phyloP scores from a whole-genome alignment of 345 rosid genomes.

The Xanthoceras sorbifolium region DNA sequence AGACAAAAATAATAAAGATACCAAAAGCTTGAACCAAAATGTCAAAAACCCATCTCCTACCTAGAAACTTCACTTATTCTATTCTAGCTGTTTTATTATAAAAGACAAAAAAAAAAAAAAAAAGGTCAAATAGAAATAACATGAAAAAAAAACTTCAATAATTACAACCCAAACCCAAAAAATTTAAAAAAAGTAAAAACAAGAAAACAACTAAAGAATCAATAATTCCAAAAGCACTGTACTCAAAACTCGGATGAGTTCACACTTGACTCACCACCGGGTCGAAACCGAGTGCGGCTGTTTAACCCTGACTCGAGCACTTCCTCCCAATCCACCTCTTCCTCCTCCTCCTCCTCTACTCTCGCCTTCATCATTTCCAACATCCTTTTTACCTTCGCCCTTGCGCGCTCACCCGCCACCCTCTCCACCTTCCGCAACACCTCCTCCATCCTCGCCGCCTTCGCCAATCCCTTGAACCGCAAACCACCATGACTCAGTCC shows the following conservation, averaged over 20 bases:
- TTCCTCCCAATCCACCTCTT: constrained; percentile 80
- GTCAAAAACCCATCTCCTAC: constrained; percentile 1
- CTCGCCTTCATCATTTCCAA: constrained; percentile 49
- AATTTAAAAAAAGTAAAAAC: too few species aligned
- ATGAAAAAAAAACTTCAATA: neutral
- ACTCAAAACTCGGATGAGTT: constrained; percentile 57
- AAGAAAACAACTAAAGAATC: neutral
- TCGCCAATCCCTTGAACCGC: constrained; percentile 74
- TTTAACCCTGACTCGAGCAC: constrained; percentile 56
- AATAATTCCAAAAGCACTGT: neutral
- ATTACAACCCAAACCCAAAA: constrained; percentile 8
- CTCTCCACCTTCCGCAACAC: constrained; percentile 54
- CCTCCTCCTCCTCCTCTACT: constrained; percentile 40
- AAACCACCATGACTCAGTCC: constrained; percentile 61
- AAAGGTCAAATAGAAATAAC: neutral
- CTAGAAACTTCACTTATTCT: constrained; percentile 6
- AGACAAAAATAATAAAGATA: neutral
- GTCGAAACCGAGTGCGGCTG: constrained; percentile 30
- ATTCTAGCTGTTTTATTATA: neutral
- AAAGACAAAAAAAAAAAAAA: neutral
- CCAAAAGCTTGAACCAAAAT: neutral
- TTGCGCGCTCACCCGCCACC: constrained; percentile 43
- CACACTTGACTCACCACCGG: constrained; percentile 28
- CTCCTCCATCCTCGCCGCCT: constrained; percentile 63
- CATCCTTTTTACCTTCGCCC: constrained; percentile 51